phyloP scores from a whole-genome alignment of 2,329 filamentous ascomycete species.

The Sclerotinia glacialis region DNA sequence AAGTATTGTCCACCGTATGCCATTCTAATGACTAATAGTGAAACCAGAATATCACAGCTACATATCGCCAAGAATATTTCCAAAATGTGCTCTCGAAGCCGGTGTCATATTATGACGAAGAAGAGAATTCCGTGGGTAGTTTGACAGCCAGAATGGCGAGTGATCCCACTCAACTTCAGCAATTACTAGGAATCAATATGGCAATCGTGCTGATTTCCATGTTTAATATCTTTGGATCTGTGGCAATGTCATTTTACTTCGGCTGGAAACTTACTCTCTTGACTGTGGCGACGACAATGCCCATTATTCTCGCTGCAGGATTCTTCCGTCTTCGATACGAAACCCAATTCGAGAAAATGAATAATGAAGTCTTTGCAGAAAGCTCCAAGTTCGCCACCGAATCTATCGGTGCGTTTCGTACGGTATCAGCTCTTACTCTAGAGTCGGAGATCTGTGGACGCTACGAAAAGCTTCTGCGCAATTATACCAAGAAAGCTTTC shows the following conservation, averaged over 20 bases:
- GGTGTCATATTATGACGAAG: conserved; percentile 44
- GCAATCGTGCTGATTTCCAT: conserved; percentile 61
- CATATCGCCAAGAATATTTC: conserved; percentile 47
- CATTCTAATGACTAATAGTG: background rate
- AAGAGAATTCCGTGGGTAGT: conserved; percentile 48
- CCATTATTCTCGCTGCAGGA: conserved; percentile 46
- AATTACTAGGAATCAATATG: conserved; percentile 48
- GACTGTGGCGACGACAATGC: conserved; percentile 56
- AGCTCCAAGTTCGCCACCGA: conserved; percentile 64
- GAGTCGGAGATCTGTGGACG: conserved; percentile 54
- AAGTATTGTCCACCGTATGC: conserved; percentile 25
- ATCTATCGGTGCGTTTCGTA: conserved; percentile 61
- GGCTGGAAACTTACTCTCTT: conserved; percentile 76
- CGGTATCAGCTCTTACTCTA: conserved; percentile 60
- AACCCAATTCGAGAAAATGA: conserved; percentile 55
- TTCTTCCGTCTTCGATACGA: conserved; percentile 53
- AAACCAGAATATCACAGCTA: conserved; percentile 37
- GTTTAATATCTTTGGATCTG: conserved; percentile 62
- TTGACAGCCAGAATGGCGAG: conserved; percentile 48
- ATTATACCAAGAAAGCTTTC: conserved; percentile 50
- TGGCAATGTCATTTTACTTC: conserved; percentile 66
- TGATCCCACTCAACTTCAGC: conserved; percentile 50
- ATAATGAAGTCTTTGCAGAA: conserved; percentile 55
- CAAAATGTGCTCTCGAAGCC: conserved; percentile 45
- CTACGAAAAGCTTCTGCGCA: conserved; percentile 48